Percentiles rank a stretch among this genome's conserved stretches.
Evolutionary conservation across 2,329 filamentous ascomycete species (phyloP).

Genomic region (Xylaria polymorpha): DNA sequence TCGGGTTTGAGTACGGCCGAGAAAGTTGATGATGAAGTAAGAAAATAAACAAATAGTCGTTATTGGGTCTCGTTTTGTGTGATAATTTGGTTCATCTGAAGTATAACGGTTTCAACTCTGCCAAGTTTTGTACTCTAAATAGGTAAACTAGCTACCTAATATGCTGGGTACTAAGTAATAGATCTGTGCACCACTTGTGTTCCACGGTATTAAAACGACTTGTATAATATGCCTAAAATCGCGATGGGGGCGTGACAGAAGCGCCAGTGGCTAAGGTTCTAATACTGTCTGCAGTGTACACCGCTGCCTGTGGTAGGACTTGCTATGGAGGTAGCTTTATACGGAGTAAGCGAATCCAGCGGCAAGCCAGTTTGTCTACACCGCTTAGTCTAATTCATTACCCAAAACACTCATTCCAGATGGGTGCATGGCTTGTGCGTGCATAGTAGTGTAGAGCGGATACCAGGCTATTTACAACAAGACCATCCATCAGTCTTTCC

Average conservation of each 20-base stretch:
- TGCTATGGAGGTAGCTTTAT: constrained; percentile 20
- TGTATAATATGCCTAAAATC: no score
- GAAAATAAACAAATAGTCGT: not conserved
- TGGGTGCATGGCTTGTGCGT: constrained; percentile 11
- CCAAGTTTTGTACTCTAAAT: no score
- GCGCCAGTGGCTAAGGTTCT: not conserved
- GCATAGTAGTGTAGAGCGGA: constrained; percentile 17
- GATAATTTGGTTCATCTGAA: not conserved
- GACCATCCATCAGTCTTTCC: not conserved
- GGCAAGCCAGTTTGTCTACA: constrained; percentile 20
- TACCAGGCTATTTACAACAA: not conserved
- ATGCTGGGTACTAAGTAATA: not conserved
- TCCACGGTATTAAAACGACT: not conserved
- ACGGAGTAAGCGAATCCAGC: no score
- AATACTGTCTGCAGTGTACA: not conserved
- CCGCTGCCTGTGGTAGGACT: constrained; percentile 5
- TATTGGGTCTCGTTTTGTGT: not conserved
- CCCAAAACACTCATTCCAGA: constrained; percentile 11
- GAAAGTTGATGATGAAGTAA: not conserved
- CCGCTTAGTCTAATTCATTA: constrained; percentile 14
- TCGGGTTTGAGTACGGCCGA: not conserved
- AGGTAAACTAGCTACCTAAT: no score
- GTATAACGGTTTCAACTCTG: not conserved
- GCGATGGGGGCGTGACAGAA: not conserved
- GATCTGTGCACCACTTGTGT: not conserved